These are phyloP conservation scores for Ophiosphaerella korrae DNA, from an alignment of 2,329 filamentous ascomycete species.

Conservation along the genomic window DNA sequence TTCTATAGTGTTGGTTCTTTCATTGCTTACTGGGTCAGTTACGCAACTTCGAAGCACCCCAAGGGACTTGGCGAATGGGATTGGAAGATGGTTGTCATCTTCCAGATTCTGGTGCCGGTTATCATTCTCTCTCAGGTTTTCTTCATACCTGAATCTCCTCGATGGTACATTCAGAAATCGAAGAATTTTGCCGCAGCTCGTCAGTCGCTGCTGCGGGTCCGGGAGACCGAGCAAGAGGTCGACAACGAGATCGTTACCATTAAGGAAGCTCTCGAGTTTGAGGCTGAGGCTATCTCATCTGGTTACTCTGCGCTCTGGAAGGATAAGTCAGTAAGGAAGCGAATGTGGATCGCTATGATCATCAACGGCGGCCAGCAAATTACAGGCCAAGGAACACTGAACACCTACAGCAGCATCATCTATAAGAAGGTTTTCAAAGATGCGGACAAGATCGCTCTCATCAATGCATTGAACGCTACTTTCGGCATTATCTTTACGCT, in stretches of 20 bases:
- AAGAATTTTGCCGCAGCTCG: conserved; percentile 66
- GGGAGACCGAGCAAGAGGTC: conserved; percentile 68
- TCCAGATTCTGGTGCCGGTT: conserved; percentile 70
- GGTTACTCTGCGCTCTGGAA: conserved; percentile 71
- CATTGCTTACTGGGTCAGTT: conserved; percentile 69
- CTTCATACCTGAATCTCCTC: conserved; percentile 70
- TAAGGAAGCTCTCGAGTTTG: conserved; percentile 71
- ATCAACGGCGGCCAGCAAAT: conserved; percentile 75
- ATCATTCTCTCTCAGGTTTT: conserved; percentile 64
- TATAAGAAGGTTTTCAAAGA: conserved; percentile 72
- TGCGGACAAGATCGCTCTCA: conserved; percentile 64
- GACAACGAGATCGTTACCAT: conserved; percentile 70
- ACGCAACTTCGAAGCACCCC: conserved; percentile 63
- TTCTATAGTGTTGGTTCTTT: conserved; percentile 70
- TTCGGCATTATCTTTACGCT: conserved; percentile 75
- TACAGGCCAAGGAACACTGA: conserved; percentile 73
- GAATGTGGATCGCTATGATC: conserved; percentile 67
- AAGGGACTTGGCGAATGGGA: conserved; percentile 69
- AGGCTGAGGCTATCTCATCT: conserved; percentile 69
- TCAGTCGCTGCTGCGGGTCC: conserved; percentile 62
- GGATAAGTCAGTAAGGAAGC: conserved; percentile 70
- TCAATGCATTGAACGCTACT: conserved; percentile 76
- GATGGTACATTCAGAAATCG: conserved; percentile 69
- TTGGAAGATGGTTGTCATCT: conserved; percentile 74
- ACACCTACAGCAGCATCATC: conserved; percentile 74